Evolutionary conservation across 2,329 filamentous ascomycete genomes (phyloP), one percentile per base, ranked within the genome.

Genomic region (Penicillium sp.): DNA sequence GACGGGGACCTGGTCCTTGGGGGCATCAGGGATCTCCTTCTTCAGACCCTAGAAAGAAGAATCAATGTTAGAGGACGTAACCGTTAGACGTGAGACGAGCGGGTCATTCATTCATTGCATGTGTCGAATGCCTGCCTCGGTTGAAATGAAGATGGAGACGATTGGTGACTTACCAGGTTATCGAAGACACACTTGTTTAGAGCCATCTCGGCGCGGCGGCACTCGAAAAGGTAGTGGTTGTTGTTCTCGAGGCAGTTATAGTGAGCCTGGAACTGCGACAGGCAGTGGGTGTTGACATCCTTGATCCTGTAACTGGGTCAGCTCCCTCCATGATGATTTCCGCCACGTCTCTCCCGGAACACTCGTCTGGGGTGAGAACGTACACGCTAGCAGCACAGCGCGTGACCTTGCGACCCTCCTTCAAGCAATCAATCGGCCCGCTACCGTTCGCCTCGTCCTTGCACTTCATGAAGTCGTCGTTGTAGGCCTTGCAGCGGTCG

Each of bases 391-490:
- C 87, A 53, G 94, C 94, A 80, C 94, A 99, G 78, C 94, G 85
- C 65, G 94, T 99, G 56, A 99, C 94, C 76, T 94, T 90, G 74
- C 94, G 85, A 51, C 94, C 94, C 80, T 99, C 94, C 82, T 90
- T 93, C 83, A 99, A 79, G 78, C 94, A 99, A 64, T 96, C 90
- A 59, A 95, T 76, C 81, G 99, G 94, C 73, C 91, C 94, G 75
- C 84, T 86, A 67, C 94, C 94, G 58, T 90, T 88, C 67, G 91
- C 87, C 78, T 97, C 91, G 64, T 85, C 90, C 87, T 99, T 99
- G 88, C 94, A 99, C 80, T 96, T 90, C 93, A 99, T 99, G 79
- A 89, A 99, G 78, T 99, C 94, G 81, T 99, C 94, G 77, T 97
- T 97, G 83, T 92, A 99, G 51, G 89, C 81, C 73, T 84, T 88